A percentile compares a stretch with the other conserved stretches of the same genome.
These are phyloP conservation scores for Cucumis sativus DNA, from an alignment of 306 rosid genomes.

Conservation along the genomic window DNA sequence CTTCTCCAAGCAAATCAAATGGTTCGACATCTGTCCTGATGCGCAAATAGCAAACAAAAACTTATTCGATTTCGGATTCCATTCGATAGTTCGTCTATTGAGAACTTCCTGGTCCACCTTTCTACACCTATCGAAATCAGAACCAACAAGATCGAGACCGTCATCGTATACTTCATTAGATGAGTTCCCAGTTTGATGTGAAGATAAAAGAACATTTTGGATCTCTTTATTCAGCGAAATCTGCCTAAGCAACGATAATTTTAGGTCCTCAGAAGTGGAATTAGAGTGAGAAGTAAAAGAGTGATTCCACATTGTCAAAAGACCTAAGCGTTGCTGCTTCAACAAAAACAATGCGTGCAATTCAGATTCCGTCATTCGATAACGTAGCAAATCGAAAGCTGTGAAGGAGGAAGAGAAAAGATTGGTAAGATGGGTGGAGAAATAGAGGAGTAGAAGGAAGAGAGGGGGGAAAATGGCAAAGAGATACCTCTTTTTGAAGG, in stretches of 20 bases:
- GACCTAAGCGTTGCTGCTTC: slow-evolving; percentile 11
- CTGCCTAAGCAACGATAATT: slow-evolving; percentile 38
- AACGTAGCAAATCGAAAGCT: slow-evolving; percentile 22
- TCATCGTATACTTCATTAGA: slow-evolving; percentile 17
- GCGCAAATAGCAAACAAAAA: slow-evolving; percentile 65
- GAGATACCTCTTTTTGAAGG: slow-evolving; percentile 32
- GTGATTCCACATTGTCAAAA: slow-evolving; percentile 47
- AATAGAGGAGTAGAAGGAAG: not conserved
- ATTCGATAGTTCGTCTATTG: slow-evolving; percentile 50
- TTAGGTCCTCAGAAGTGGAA: slow-evolving; percentile 33
- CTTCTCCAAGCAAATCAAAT: slow-evolving; percentile 89
- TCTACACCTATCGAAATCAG: slow-evolving; percentile 43
- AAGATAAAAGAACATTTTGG: slow-evolving; percentile 28
- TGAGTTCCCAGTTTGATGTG: slow-evolving; percentile 38
- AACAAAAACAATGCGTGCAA: slow-evolving; percentile 45
- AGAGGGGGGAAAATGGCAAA: slow-evolving; percentile 18
- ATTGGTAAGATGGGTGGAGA: not conserved
- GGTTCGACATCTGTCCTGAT: slow-evolving; percentile 96
- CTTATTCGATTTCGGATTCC: slow-evolving; percentile 64
- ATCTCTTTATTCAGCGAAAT: slow-evolving; percentile 62
- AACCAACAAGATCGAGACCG: slow-evolving; percentile 21
- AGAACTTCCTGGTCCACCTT: slow-evolving; percentile 45
- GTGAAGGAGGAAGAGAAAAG: not conserved
- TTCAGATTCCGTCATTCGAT: slow-evolving; percentile 64
- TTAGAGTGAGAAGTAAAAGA: slow-evolving; percentile 8